phyloP scores from a whole-genome alignment of 441 rosid species.

The Arabidopsis lyrata region DNA sequence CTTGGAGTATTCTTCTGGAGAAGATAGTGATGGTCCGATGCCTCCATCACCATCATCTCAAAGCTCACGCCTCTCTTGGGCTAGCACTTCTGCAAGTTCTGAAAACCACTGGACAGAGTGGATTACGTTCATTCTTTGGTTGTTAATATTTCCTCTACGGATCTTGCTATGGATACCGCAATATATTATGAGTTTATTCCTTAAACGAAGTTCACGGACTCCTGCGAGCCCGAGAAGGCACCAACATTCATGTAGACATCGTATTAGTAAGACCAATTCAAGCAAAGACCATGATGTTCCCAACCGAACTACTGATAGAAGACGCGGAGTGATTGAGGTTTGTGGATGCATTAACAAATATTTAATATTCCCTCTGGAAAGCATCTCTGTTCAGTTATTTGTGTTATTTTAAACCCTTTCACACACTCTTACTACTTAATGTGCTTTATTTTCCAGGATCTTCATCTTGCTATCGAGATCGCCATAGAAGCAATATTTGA shows the following conservation, averaged over 20 bases:
- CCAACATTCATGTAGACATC: conserved; percentile 47
- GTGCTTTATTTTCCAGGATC: conserved; percentile 65
- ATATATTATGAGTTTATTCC: conserved; percentile 53
- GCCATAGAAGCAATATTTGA: conserved; percentile 85
- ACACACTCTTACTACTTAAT: conserved; percentile 16
- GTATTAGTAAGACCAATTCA: conserved; percentile 54
- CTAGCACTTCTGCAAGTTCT: conserved; percentile 51
- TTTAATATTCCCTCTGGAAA: background rate
- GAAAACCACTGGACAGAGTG: conserved; percentile 58
- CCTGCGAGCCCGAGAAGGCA: conserved; percentile 51
- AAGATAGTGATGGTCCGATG: conserved; percentile 67
- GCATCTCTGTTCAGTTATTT: conserved; percentile 18
- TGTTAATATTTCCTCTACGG: conserved; percentile 68
- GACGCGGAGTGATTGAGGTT: conserved; percentile 99
- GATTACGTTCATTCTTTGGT: conserved; percentile 58
- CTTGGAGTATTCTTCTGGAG: conserved; percentile 81
- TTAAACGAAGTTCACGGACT: conserved; percentile 44
- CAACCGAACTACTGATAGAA: conserved; percentile 80
- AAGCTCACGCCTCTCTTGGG: conserved; percentile 70
- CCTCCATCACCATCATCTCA: conserved; percentile 83
- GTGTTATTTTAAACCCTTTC: conserved; percentile 11
- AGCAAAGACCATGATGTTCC: conserved; percentile 74
- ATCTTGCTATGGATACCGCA: conserved; percentile 63
- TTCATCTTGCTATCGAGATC: conserved; percentile 91
- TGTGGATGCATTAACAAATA: conserved; percentile 32